These are phyloP conservation scores for carrot (Daucus carota) DNA, from an alignment of 129 eudicot genomes.

Conservation along the genomic window DNA sequence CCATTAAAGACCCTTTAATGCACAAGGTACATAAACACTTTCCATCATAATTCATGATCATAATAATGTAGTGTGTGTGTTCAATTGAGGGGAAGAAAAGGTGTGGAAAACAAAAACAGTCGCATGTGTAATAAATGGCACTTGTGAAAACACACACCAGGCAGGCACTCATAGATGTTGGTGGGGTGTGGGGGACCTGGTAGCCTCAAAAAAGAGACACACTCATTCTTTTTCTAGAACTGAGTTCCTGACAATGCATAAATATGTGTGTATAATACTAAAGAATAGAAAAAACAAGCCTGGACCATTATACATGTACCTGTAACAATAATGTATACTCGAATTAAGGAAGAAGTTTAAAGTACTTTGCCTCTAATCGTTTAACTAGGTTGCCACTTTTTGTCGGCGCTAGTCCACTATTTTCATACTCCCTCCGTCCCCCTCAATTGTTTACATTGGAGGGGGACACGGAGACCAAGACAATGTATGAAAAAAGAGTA, in stretches of 20 bases:
- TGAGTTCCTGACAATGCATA: background rate
- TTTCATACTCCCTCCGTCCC: too few species aligned
- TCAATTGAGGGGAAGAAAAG: background rate
- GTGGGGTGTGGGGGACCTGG: background rate
- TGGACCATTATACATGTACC: background rate
- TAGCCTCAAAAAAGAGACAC: background rate
- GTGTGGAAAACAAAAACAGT: background rate
- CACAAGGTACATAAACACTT: background rate
- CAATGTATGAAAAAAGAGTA: too few species aligned
- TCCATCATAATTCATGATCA: background rate
- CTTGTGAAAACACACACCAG: background rate
- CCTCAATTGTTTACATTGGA: too few species aligned
- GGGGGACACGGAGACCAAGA: too few species aligned
- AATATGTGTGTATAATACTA: too few species aligned
- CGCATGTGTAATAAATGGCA: conserved; percentile 9
- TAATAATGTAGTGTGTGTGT: background rate
- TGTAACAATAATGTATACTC: too few species aligned
- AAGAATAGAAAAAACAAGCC: background rate
- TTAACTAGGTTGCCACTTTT: too few species aligned
- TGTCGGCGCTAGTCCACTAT: too few species aligned
- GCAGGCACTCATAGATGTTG: conserved; percentile 3
- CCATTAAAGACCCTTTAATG: background rate
- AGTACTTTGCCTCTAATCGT: too few species aligned
- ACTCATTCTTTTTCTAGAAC: conserved; percentile 5
- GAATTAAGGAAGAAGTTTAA: too few species aligned